phyloP scores from a whole-genome alignment of 192 early-diverging fungal species.

The Blastocladiella britannica region DNA sequence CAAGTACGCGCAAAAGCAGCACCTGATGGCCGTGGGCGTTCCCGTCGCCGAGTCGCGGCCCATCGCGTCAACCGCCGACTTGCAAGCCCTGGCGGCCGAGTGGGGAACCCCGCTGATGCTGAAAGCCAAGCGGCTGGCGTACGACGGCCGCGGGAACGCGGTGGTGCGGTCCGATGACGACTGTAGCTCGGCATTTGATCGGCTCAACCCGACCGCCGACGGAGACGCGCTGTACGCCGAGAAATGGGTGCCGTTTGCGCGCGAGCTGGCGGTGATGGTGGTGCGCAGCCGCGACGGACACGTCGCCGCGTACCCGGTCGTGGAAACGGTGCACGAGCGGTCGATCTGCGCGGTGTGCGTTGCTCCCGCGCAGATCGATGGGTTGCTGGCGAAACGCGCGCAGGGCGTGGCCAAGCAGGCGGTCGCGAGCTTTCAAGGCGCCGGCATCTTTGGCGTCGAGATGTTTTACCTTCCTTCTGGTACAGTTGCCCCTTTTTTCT shows the following conservation, averaged over 20 bases:
- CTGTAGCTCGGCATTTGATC: constrained; percentile 30
- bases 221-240: constrained; percentile 72
- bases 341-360: constrained; percentile 91
- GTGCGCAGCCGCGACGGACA: constrained; percentile 54
- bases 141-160: constrained; percentile 89
- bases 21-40: constrained; percentile 40
- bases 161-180: constrained; percentile 56
- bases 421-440: constrained; percentile 46
- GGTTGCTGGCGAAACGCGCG: constrained; percentile 43
- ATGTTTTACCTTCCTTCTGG: constrained; percentile 57
- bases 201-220: constrained; percentile 29
- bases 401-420: constrained; percentile 67
- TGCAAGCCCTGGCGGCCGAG: constrained; percentile 16
- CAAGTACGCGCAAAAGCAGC: constrained; percentile 79
- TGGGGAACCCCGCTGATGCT: constrained; percentile 92
- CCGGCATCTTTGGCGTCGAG: constrained; percentile 93
- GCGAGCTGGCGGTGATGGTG: constrained; percentile 97
- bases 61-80: constrained; percentile 19
- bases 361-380: constrained; percentile 89
- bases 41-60: constrained; percentile 38
- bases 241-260: constrained; percentile 75
- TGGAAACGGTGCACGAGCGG: constrained; percentile 92
- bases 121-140: constrained; percentile 81
- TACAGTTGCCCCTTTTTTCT: background rate
- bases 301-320: constrained; percentile 71